Percentiles rank a stretch among this genome's conserved stretches.
Evolutionary conservation across 2,329 filamentous ascomycete species (phyloP).

Genomic region (Gnomoniopsis sp.): DNA sequence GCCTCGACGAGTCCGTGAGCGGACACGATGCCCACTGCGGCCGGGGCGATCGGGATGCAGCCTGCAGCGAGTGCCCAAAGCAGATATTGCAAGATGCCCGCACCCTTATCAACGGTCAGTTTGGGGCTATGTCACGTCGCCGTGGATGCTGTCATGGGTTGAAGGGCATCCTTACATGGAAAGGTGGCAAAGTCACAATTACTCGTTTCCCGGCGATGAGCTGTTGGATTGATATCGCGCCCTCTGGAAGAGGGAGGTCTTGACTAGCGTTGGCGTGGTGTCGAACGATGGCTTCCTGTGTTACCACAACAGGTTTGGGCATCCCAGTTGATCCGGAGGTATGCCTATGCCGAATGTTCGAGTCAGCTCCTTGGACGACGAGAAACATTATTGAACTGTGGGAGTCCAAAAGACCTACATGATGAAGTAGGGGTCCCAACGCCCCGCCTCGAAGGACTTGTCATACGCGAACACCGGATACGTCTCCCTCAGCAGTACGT

Average conservation of each 20-base stretch:
- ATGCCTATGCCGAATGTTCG: too few relatives aligned
- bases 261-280: too few relatives aligned
- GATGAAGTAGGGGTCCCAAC: conserved; percentile 21
- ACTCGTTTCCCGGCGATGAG: conserved; percentile 28
- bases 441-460: conserved; percentile 21
- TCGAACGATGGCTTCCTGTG: conserved; percentile 22
- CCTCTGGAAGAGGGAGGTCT: too few relatives aligned
- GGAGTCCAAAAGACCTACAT: conserved; percentile 24
- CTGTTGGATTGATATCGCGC: conserved; percentile 22
- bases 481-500: conserved; percentile 24
- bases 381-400: too few relatives aligned
- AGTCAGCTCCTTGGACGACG: too few relatives aligned
- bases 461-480: conserved; percentile 15
- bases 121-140: too few relatives aligned
- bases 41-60: conserved; percentile 22
- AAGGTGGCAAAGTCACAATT: conserved; percentile 32
- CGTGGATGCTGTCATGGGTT: too few relatives aligned
- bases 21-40: conserved; percentile 23
- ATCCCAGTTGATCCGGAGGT: conserved; percentile 30
- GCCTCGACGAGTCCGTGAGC: conserved; percentile 27
- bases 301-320: conserved; percentile 29
- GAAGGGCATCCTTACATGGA: conserved; percentile 31
- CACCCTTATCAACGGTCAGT: conserved; percentile 20
- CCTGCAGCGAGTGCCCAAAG: conserved; percentile 27
- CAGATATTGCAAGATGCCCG: conserved; percentile 20